phyloP scores from a whole-genome alignment of 176 grass and related monocot genomes.

The Aegilops speltoides region DNA sequence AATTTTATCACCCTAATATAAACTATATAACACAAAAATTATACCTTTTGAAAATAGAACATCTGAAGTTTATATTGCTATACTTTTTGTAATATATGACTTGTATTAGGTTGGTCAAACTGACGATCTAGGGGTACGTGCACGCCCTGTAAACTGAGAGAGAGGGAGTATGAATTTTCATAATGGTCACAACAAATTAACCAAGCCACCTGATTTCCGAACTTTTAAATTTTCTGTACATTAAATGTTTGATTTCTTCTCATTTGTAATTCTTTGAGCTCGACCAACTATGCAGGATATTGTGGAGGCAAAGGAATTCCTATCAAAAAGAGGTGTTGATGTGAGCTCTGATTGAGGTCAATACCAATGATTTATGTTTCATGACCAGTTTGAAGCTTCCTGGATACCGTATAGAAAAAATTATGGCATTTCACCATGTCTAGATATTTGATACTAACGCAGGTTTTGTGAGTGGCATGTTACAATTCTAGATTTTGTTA shows the following conservation, averaged over 20 bases:
- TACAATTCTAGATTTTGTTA: not conserved
- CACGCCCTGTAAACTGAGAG: too few relatives aligned
- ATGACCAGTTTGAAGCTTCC: not conserved
- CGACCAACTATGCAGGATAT: constrained; percentile 53
- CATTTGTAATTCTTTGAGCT: not conserved
- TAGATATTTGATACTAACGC: not conserved
- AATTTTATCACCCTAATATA: too few relatives aligned
- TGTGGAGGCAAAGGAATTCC: constrained; percentile 74
- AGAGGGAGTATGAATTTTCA: not conserved
- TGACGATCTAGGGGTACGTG: too few relatives aligned
- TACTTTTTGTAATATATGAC: too few relatives aligned
- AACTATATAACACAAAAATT: too few relatives aligned
- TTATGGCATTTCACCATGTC: not conserved
- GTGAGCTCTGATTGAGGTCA: constrained; percentile 50
- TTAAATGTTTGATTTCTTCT: not conserved
- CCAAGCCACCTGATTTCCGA: not conserved
- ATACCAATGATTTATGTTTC: not conserved
- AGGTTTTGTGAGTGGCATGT: constrained; percentile 9
- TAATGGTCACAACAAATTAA: not conserved
- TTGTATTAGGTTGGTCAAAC: too few relatives aligned
- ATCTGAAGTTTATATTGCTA: too few relatives aligned
- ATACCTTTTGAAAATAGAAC: too few relatives aligned
- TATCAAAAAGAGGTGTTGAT: constrained; percentile 65
- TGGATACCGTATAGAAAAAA: not conserved
- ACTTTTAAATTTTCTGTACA: not conserved